phyloP scores from a whole-genome alignment of 768 basidiomycete species.

The Clathrus columnatus region DNA sequence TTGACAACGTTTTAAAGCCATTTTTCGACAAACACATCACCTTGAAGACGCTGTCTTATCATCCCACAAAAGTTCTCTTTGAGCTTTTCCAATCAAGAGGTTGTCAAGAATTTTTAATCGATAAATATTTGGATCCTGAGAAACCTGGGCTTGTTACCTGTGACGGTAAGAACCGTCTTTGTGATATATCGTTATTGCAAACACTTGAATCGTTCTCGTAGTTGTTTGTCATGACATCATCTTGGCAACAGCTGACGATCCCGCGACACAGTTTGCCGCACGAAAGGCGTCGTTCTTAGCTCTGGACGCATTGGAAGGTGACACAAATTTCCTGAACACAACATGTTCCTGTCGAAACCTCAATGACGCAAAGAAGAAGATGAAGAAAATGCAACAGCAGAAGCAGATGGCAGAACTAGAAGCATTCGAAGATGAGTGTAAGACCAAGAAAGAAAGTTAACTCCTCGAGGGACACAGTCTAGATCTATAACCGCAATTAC shows the following conservation, averaged over 20 bases:
- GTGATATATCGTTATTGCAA: slow-evolving; percentile 1
- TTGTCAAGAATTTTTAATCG: slow-evolving; percentile 56
- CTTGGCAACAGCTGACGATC: slow-evolving; percentile 49
- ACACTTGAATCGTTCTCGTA: slow-evolving; percentile 22
- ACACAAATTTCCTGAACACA: slow-evolving; percentile 50
- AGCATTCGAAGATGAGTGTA: neutral
- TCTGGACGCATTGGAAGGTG: slow-evolving; percentile 58
- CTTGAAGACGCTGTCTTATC: slow-evolving; percentile 61
- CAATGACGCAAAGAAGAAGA: slow-evolving; percentile 27
- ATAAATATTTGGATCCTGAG: slow-evolving; percentile 32
- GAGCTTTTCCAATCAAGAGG: slow-evolving; percentile 66
- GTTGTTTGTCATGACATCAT: slow-evolving; percentile 61
- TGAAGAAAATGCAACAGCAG: slow-evolving; percentile 25
- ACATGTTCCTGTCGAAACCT: slow-evolving; percentile 57
- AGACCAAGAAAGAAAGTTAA: neutral
- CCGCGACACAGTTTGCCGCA: slow-evolving; percentile 43
- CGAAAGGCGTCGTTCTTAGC: slow-evolving; percentile 56
- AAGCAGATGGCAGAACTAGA: slow-evolving; percentile 8
- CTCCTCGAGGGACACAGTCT: neutral
- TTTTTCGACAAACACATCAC: slow-evolving; percentile 74
- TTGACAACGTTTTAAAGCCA: slow-evolving; percentile 58
- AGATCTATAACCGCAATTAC: neutral
- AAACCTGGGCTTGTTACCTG: slow-evolving; percentile 33
- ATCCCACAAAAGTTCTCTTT: slow-evolving; percentile 68
- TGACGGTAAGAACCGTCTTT: slow-evolving; percentile 35